Percentiles rank a stretch among this genome's conserved stretches.
Evolutionary conservation across 2,329 filamentous ascomycete genomes (phyloP).

Genomic region (Nothophaeocryptopus gaeumannii): DNA sequence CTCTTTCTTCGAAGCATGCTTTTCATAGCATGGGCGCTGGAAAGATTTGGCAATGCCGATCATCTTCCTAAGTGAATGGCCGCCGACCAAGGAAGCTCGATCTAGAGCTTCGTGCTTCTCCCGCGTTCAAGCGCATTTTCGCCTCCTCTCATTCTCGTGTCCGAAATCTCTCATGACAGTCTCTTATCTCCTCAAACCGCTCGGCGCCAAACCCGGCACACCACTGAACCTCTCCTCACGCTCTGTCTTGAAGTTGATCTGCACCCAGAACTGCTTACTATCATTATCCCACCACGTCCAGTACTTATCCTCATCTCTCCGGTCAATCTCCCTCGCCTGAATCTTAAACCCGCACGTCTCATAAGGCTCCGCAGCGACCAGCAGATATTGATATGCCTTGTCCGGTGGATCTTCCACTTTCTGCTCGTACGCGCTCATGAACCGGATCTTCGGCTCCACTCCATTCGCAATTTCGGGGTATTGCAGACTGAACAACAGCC

Average conservation of each 20-base stretch:
- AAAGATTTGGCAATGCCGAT: too few species aligned
- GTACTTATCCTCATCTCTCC: conserved; percentile 80
- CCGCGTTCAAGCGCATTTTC: too few species aligned
- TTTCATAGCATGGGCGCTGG: too few species aligned
- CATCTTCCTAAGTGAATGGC: too few species aligned
- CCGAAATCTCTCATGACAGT: not conserved
- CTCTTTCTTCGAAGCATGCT: too few species aligned
- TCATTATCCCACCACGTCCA: conserved; percentile 96
- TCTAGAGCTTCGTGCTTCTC: too few species aligned
- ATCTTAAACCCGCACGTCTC: conserved; percentile 97
- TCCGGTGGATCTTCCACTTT: conserved; percentile 88
- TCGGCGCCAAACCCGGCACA: conserved; percentile 61
- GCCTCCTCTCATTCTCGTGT: too few species aligned
- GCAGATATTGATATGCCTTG: conserved; percentile 88
- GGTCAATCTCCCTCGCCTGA: conserved; percentile 87
- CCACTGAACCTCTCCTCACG: conserved; percentile 81
- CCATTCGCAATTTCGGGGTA: conserved; percentile 84
- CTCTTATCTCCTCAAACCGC: conserved; percentile 21
- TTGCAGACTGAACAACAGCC: conserved; percentile 91
- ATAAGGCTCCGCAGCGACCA: conserved; percentile 95
- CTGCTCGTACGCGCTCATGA: conserved; percentile 98
- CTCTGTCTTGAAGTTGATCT: conserved; percentile 98
- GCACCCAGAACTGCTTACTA: conserved; percentile 94
- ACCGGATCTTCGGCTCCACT: conserved; percentile 77
- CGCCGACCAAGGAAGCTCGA: too few species aligned